Percentiles rank a stretch among this genome's conserved stretches.
Conservation (phyloP, 129 eudicot genomes). For the Heracleum sosnowskyi region DNA sequence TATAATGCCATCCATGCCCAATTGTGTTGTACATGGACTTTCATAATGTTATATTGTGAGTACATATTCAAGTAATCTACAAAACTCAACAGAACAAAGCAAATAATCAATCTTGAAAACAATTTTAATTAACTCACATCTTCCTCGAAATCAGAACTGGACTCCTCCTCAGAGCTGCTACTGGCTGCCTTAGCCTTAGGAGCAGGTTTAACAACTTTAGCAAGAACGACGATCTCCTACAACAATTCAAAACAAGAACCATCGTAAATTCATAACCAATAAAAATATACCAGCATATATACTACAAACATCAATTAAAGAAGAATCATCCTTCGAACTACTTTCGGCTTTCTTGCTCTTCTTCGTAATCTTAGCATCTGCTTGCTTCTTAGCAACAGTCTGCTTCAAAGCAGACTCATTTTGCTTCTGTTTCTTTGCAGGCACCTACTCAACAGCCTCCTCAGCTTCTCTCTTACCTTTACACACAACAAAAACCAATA, state of each 20-base stretch:
- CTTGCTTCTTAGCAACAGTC: conserved; percentile 21
- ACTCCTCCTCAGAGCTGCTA: conserved; percentile 20
- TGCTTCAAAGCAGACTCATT: conserved; percentile 13
- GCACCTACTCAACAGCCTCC: conserved; percentile 16
- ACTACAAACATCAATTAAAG: not conserved
- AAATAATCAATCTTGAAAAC: no score
- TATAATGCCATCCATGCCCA: not conserved
- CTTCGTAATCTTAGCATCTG: conserved; percentile 18
- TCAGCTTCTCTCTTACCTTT: conserved; percentile 46
- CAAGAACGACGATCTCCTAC: conserved; percentile 8
- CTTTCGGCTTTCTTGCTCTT: conserved; percentile 19
- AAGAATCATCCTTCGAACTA: conserved; percentile 24
- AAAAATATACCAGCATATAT: not conserved
- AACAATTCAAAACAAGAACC: not conserved
- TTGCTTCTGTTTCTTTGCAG: conserved; percentile 39
- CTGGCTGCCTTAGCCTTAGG: conserved; percentile 1
- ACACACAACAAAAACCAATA: not conserved
- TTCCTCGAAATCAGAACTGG: conserved; percentile 15
- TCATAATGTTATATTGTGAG: not conserved
- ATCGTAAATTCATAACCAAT: not conserved
- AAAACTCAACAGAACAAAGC: not conserved
- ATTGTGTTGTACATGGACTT: not conserved
- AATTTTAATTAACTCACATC: conserved; percentile 5
- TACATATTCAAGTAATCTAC: not conserved
- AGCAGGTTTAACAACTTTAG: conserved; percentile 11